Conservation (phyloP, 2,329 filamentous ascomycete species). For the Arthroderma sp. region DNA sequence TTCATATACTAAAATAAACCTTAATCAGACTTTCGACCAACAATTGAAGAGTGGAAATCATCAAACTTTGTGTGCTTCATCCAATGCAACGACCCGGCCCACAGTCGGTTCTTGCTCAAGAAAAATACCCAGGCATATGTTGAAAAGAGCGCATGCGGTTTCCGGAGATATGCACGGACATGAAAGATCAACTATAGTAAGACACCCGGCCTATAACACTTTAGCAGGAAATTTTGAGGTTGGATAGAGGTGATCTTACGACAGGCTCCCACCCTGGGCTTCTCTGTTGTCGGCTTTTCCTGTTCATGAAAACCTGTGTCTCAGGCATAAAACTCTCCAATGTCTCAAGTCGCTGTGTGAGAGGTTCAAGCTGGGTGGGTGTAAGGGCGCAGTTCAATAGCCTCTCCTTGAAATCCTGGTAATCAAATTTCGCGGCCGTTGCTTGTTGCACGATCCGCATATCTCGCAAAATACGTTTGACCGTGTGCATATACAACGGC, state of each 20-base stretch:
- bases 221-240: not conserved
- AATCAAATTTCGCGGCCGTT: conserved; percentile 33
- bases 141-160: conserved; percentile 14
- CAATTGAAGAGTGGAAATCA: no score
- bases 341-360: conserved; percentile 13
- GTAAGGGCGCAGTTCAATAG: conserved; percentile 5
- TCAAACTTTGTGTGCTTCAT: conserved; percentile 15
- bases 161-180: conserved; percentile 13
- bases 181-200: conserved; percentile 14
- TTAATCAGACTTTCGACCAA: no score
- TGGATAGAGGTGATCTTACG: not conserved
- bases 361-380: conserved; percentile 8
- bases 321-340: conserved; percentile 14
- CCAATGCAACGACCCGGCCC: conserved; percentile 12
- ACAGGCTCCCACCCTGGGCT: not conserved
- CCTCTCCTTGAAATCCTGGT: conserved; percentile 32
- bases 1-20: conserved; percentile 11
- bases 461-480: conserved; percentile 43
- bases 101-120: conserved; percentile 9
- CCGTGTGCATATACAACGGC: conserved; percentile 47
- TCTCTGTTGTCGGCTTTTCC: not conserved
- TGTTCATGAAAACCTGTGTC: conserved; percentile 1
- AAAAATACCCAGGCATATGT: conserved; percentile 13
- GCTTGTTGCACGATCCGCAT: conserved; percentile 33
- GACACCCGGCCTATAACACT: conserved; percentile 3